A percentile compares a stretch with the other conserved stretches of the same genome.
These are phyloP conservation scores for Kluyveromyces marxianus DNA, from an alignment of 1,139 yeast genomes.

Conservation along the genomic window DNA sequence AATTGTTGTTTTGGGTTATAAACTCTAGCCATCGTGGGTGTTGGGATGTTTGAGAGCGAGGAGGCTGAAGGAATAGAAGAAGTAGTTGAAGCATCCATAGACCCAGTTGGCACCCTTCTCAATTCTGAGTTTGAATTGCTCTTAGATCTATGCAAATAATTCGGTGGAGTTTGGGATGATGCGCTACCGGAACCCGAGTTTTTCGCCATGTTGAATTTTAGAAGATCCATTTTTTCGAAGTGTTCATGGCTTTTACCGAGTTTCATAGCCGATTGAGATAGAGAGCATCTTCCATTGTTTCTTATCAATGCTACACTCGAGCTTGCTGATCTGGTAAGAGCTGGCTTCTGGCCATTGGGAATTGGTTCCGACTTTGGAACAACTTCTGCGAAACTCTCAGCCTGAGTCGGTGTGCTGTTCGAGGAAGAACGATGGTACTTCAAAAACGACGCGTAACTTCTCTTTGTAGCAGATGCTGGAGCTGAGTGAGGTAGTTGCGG, in stretches of 20 bases:
- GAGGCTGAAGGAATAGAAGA: background rate
- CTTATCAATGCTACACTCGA: constrained; percentile 10
- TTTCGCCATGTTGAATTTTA: constrained; percentile 1
- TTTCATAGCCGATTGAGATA: constrained; percentile 3
- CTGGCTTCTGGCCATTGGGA: constrained; percentile 14
- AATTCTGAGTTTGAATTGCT: background rate
- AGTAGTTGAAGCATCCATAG: background rate
- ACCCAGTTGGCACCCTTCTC: background rate
- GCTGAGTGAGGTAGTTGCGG: constrained; percentile 7
- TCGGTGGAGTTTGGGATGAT: background rate
- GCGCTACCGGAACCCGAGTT: background rate
- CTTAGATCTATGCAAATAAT: background rate
- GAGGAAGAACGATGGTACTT: constrained; percentile 10
- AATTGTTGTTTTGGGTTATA: background rate
- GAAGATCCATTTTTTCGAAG: background rate
- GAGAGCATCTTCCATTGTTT: constrained; percentile 8
- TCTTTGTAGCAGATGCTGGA: constrained; percentile 13
- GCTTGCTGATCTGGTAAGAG: constrained; percentile 10
- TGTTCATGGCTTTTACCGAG: background rate
- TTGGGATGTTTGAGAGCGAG: background rate
- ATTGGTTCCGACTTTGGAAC: constrained; percentile 21
- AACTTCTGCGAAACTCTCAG: constrained; percentile 11
- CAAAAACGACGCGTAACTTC: constrained; percentile 22
- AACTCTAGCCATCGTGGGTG: background rate
- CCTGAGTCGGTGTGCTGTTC: background rate